phyloP scores from a whole-genome alignment of 371 early-diverging fungal genomes.

The Amoeboaphelidium occidentale region DNA sequence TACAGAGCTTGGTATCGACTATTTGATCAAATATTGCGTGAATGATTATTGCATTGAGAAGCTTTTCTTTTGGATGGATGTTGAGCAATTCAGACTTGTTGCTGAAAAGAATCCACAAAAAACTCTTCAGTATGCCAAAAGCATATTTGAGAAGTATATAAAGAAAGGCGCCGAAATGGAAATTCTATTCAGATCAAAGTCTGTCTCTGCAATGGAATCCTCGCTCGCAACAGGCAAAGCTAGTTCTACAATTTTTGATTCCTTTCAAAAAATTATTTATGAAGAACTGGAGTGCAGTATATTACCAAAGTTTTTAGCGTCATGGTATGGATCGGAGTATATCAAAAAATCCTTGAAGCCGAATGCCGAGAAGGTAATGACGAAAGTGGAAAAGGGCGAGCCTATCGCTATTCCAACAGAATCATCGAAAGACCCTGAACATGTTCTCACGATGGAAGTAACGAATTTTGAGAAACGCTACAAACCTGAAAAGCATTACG shows the following conservation, averaged over 20 bases:
- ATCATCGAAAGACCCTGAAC: not conserved
- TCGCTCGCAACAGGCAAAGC: not conserved
- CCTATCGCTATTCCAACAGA: not conserved
- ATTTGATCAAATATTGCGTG: not conserved
- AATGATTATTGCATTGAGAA: not conserved
- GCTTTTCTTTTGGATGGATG: not conserved
- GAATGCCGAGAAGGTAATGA: not conserved
- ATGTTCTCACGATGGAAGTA: not conserved
- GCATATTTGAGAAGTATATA: not conserved
- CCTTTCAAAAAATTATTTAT: not conserved
- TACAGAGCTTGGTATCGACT: not conserved
- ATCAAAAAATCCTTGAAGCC: not conserved
- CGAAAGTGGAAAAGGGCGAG: not conserved
- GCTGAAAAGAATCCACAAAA: not conserved
- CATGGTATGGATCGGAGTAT: not conserved
- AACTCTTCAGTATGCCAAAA: not conserved
- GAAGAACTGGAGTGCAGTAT: not conserved
- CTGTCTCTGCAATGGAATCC: too few relatives aligned
- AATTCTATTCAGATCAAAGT: too few relatives aligned
- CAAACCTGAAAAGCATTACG: not conserved
- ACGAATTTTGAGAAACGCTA: not conserved
- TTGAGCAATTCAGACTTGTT: not conserved
- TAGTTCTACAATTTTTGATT: not conserved
- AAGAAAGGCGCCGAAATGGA: not conserved
- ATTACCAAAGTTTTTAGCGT: not conserved